Conservation (phyloP, 345 rosid genomes). For the Isatis tinctoria region DNA sequence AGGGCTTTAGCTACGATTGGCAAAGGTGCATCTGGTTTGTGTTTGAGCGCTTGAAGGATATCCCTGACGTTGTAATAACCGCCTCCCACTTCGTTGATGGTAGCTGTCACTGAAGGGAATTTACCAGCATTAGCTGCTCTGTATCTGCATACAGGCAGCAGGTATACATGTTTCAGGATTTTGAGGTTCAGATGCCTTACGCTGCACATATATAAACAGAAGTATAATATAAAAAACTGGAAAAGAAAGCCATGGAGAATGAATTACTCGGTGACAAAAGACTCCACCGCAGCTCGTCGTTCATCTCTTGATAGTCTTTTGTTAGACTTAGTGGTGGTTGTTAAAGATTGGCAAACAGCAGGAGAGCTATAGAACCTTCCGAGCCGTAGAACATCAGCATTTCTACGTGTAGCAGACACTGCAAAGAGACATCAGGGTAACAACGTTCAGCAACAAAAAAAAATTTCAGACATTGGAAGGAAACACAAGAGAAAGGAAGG, state of each 20-base stretch:
- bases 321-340: not conserved
- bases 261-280: constrained; percentile 23
- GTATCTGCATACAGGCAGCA: constrained; percentile 12
- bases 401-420: constrained; percentile 18
- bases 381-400: not conserved
- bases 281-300: constrained; percentile 15
- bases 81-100: constrained; percentile 23
- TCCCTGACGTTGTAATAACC: not conserved
- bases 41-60: constrained; percentile 24
- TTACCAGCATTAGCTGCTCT: constrained; percentile 28
- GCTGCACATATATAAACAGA: not conserved
- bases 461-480: not conserved
- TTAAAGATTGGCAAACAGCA: constrained; percentile 14
- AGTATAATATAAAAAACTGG: not conserved
- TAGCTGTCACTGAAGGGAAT: not conserved
- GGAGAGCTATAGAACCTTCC: constrained; percentile 27
- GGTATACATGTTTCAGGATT: not conserved
- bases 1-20: constrained; percentile 8
- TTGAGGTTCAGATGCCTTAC: not conserved
- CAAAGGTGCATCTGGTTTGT: not conserved
- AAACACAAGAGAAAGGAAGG: not conserved
- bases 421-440: not conserved
- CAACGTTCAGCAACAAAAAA: not conserved
- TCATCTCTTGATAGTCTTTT: constrained; percentile 20
- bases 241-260: not conserved